Evolutionary conservation across 257 asterid genomes (phyloP).

Genomic region (Solanum pimpinellifolium): DNA sequence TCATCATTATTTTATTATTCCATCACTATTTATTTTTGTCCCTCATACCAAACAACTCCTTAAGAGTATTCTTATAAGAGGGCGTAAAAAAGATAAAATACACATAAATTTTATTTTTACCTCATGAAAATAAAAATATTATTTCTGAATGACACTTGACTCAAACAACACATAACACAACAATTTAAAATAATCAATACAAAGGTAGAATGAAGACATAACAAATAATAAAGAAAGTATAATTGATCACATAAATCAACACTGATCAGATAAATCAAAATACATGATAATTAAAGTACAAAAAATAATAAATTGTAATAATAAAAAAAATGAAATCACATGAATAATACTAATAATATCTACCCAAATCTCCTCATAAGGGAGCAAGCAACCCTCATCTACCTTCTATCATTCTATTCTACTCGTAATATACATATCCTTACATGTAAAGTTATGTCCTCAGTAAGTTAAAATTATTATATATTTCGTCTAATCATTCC

Average conservation of each 20-base stretch:
- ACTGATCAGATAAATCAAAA: too few relatives aligned
- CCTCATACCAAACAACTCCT: too few relatives aligned
- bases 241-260: too few relatives aligned
- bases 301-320: too few relatives aligned
- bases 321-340: too few relatives aligned
- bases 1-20: too few relatives aligned
- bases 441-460: neutral
- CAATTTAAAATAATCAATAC: neutral
- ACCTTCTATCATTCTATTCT: neutral
- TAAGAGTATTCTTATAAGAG: neutral
- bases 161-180: neutral
- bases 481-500: neutral
- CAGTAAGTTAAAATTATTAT: rapidly evolving
- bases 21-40: too few relatives aligned
- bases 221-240: neutral
- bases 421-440: neutral
- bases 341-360: too few relatives aligned
- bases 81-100: neutral
- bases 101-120: rapidly evolving
- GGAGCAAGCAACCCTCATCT: neutral
- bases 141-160: rapidly evolving
- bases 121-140: rapidly evolving
- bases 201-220: neutral
- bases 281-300: neutral
- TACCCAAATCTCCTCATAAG: neutral